A percentile compares a stretch with the other conserved stretches of the same genome.
Evolutionary conservation across 768 basidiomycete genomes (phyloP).

Genomic region (Amanita molliuscula): DNA sequence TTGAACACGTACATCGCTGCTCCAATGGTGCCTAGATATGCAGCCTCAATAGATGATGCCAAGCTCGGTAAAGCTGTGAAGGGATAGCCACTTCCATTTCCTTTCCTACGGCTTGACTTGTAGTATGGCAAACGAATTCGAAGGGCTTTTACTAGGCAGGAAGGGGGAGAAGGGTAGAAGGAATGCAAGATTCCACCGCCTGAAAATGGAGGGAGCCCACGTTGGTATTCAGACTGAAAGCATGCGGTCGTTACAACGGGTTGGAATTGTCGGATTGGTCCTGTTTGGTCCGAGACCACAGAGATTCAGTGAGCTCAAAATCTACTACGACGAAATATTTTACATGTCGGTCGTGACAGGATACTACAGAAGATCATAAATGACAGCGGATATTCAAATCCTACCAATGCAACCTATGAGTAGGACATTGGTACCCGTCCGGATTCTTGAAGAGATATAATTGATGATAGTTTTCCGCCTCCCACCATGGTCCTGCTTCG

Average conservation of each 20-base stretch:
- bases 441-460: constrained; percentile 81
- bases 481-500: constrained; percentile 66
- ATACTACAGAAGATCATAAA: background rate
- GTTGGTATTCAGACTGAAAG: background rate
- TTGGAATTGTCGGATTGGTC: too few species aligned
- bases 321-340: background rate
- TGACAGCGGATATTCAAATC: background rate
- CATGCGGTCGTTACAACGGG: too few species aligned
- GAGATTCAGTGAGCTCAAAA: too few species aligned
- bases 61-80: background rate
- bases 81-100: too few species aligned
- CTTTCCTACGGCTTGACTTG: too few species aligned
- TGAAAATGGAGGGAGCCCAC: too few species aligned
- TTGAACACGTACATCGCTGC: background rate
- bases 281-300: too few species aligned
- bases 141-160: too few species aligned
- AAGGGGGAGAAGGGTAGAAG: too few species aligned
- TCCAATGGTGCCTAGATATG: background rate
- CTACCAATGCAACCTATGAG: constrained; percentile 78
- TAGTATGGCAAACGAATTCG: too few species aligned
- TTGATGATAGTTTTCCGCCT: constrained; percentile 80
- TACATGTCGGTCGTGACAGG: background rate
- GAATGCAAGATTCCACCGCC: too few species aligned
- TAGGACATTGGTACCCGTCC: constrained; percentile 84
- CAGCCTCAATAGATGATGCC: background rate